Conservation (phyloP, 2,329 filamentous ascomycete genomes). For the Trichoderma brevicompactum region DNA sequence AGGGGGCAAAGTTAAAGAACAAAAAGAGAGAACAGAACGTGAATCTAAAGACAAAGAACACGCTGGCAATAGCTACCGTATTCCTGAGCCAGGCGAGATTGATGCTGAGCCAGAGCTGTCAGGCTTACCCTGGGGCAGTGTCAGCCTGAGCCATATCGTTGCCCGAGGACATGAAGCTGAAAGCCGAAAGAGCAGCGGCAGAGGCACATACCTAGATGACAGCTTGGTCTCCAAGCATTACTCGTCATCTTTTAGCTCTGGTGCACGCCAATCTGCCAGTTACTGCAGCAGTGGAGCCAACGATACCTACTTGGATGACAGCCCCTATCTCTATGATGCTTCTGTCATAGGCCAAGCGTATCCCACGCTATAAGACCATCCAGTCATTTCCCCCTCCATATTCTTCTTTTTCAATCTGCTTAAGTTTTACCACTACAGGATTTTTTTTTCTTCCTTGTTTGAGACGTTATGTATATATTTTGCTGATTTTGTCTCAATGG, state of each 20-base stretch:
- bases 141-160: conserved; percentile 63
- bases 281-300: conserved; percentile 43
- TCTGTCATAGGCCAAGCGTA: conserved; percentile 10
- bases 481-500: background rate
- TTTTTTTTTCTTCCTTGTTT: background rate
- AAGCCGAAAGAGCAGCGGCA: conserved; percentile 49
- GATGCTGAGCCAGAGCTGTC: conserved; percentile 56
- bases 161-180: conserved; percentile 55
- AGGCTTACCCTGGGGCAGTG: conserved; percentile 73
- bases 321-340: conserved; percentile 36
- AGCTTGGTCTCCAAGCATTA: conserved; percentile 40
- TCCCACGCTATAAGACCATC: background rate
- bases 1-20: conserved; percentile 73
- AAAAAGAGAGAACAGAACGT: conserved; percentile 67
- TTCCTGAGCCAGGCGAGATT: conserved; percentile 62
- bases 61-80: conserved; percentile 67
- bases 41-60: conserved; percentile 66
- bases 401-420: background rate
- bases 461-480: background rate
- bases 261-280: conserved; percentile 37
- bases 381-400: background rate
- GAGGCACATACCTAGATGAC: conserved; percentile 44
- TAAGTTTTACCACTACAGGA: background rate
- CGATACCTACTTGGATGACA: conserved; percentile 42
- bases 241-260: conserved; percentile 34